Percentiles rank a stretch among this genome's conserved stretches.
These are phyloP conservation scores for Cenococcum geophilum DNA, from an alignment of 495 filamentous ascomycete genomes.

Conservation along the genomic window DNA sequence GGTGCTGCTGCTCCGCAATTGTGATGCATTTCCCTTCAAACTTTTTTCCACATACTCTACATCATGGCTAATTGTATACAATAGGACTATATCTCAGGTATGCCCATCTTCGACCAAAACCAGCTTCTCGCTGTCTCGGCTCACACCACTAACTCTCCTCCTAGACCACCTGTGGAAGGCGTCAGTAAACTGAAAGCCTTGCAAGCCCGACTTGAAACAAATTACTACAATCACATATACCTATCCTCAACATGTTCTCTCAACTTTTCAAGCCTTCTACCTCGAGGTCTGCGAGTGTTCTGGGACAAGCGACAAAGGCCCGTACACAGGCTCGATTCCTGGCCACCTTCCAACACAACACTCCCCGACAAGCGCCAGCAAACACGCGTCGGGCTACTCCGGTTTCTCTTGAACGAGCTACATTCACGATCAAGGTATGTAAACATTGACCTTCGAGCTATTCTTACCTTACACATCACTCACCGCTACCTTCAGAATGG, in stretches of 20 bases:
- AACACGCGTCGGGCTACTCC: constrained; percentile 47
- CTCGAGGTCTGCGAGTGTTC: constrained; percentile 48
- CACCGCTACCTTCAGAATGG: constrained; percentile 53
- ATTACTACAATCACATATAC: constrained; percentile 12
- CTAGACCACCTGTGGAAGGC: constrained; percentile 98
- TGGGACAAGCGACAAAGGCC: constrained; percentile 49
- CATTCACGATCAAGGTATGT: constrained; percentile 84
- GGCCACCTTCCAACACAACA: constrained; percentile 64
- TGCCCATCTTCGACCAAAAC: constrained; percentile 12
- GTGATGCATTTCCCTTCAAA: not conserved
- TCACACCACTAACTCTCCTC: constrained; percentile 8
- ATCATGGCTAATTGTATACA: constrained; percentile 27
- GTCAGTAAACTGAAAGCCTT: constrained; percentile 60
- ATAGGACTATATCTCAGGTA: constrained; percentile 37
- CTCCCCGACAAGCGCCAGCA: constrained; percentile 50
- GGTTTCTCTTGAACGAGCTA: constrained; percentile 67
- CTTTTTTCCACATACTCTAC: constrained; percentile 2
- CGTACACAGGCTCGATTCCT: constrained; percentile 53
- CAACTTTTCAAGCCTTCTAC: constrained; percentile 56
- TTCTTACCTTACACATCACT: constrained; percentile 11
- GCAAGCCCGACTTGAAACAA: constrained; percentile 21
- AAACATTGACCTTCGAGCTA: not conserved
- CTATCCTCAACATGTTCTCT: constrained; percentile 57
- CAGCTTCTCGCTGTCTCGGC: not conserved
- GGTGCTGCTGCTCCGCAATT: not conserved